Base-by-base conservation (phyloP, 148 eudicot genomes). In the Cornus kousa region DNA sequence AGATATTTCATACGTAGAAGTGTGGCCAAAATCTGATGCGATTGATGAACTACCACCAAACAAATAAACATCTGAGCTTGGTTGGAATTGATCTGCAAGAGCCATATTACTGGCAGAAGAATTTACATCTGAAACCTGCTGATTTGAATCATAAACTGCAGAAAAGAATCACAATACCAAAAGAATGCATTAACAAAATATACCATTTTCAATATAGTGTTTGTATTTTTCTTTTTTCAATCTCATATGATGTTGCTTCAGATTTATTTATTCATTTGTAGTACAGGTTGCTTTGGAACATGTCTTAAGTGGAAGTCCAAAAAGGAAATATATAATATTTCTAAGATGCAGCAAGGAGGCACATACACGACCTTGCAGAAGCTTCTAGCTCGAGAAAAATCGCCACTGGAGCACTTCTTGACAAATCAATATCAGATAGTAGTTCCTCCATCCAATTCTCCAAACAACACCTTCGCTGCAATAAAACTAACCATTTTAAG, bases 381-480 rank as follows among this genome's bases (percentile, higher is more conserved):
- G 94, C 99, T 96, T 96, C 99, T 80, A 96, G 84, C 84, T 96
- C 99, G 48, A 96, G 85, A 81, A 93, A 96, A 13, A 90, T 88
- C 72, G 99, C 99, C 76, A 92, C 93, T 71, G 85, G 90, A 74
- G 88, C 88, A 87, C 92, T 92, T 81, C 99, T 88, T 75, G 99
- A 93, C 73, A 93, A 73, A 77, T 89, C 91, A 78, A 96, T 92
- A 81, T 91, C 97, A 23, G 94, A 88, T 77, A 96, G 85, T 71
- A 96, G 78, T 77, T 87, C 91, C 79, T 88, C 84, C 89, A 93
- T 86, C 99, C 99, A 96, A 74, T 80, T 90, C 82, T 96, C 99
- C 81, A 96, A 87, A 69, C 90, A 82, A 75, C 77, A 79, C 77
- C 97, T 87, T 81, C 99, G 84, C 99, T 96, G 98, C 77, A 85